Evolutionary conservation across 805 yeast species (phyloP), one percentile per base, ranked within the genome.

Genomic region (Candida pseudofarinosa): DNA sequence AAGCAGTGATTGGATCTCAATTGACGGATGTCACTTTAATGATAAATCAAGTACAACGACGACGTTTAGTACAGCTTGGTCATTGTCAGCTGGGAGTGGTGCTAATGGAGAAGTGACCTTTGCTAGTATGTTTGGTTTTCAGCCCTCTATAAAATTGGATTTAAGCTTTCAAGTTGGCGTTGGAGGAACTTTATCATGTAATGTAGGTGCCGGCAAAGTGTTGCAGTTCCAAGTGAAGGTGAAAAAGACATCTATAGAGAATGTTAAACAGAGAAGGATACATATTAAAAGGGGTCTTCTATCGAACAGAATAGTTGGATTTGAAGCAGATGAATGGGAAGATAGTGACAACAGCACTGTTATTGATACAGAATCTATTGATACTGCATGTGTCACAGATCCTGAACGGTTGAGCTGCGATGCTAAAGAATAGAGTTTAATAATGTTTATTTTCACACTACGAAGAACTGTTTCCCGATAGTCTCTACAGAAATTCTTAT

Each of bases 321-420:
- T 45, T 37, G 40, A 45, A 15, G 34, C 37, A 18, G 50, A 43
- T 4, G 51, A 45, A 5, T 54, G 58, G 58, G 47, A 43, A 36
- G 36, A 33, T 4, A 34, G 36, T 2, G 45, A 35, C 7, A 37
- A 30, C 12, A 39, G 30, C 12, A 32, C 33, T 1, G 26, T 35
- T 3, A 18, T 49, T n/a, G 42, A 45, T 33, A 35, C 32, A 19
- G 33, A 30, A 13, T 48, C 43, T 15, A 31, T 46, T 10, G 44
- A 51, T 35, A 42, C 47, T 4, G 52, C 53, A 12, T 51, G 54
- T 43, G 47, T 51, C n/a, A 49, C 54, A 4, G 44, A 44, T 33
- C 45, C 44, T 4, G 26, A 26, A 10, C 33, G 30, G 16, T 35
- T 44, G 10, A 33, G 26, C 17, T 44, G 47, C 41, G 34, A 31